Evolutionary conservation across 1,284 basidiomycete genomes (phyloP).

Genomic region (Trametes pubescens): DNA sequence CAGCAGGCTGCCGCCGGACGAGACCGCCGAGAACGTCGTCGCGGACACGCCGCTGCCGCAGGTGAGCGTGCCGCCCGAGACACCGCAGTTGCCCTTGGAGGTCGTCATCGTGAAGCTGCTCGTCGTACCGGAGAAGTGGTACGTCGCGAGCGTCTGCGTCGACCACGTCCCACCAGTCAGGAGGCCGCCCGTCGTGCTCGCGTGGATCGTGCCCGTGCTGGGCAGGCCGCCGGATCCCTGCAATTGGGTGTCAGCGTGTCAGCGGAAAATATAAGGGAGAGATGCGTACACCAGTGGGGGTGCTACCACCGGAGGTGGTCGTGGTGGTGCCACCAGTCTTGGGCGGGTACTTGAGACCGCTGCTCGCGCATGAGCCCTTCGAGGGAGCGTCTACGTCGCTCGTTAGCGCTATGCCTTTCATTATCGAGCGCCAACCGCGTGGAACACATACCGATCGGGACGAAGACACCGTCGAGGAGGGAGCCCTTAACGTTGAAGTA

Average conservation of each 20-base stretch:
- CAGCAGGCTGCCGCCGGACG: slow-evolving; percentile 56
- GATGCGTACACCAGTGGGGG: slow-evolving; percentile 26
- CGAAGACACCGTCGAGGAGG: slow-evolving; percentile 68
- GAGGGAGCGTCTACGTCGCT: slow-evolving; percentile 56
- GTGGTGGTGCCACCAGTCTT: slow-evolving; percentile 52
- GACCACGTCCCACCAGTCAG: slow-evolving; percentile 50
- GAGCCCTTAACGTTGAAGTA: slow-evolving; percentile 77
- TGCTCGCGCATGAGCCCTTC: slow-evolving; percentile 59
- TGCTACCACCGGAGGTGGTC: slow-evolving; percentile 26
- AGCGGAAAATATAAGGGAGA: not conserved
- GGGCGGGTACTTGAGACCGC: slow-evolving; percentile 70
- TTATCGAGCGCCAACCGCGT: not conserved
- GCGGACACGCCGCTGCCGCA: slow-evolving; percentile 48
- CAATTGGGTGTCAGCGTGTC: not conserved
- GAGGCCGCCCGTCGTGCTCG: slow-evolving; percentile 45
- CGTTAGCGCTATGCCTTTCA: not conserved
- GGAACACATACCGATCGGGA: slow-evolving; percentile 59
- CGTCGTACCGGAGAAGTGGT: slow-evolving; percentile 42
- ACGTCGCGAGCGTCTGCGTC: slow-evolving; percentile 48
- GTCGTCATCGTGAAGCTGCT: slow-evolving; percentile 49
- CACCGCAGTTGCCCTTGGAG: slow-evolving; percentile 51
- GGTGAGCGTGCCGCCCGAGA: slow-evolving; percentile 42
- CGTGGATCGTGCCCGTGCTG: slow-evolving; percentile 51
- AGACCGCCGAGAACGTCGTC: slow-evolving; percentile 62
- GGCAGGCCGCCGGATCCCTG: slow-evolving; percentile 47